Percentiles rank a stretch among this genome's conserved stretches.
These are phyloP conservation scores for Ormosia emarginata DNA, from an alignment of 306 rosid genomes.

Conservation along the genomic window DNA sequence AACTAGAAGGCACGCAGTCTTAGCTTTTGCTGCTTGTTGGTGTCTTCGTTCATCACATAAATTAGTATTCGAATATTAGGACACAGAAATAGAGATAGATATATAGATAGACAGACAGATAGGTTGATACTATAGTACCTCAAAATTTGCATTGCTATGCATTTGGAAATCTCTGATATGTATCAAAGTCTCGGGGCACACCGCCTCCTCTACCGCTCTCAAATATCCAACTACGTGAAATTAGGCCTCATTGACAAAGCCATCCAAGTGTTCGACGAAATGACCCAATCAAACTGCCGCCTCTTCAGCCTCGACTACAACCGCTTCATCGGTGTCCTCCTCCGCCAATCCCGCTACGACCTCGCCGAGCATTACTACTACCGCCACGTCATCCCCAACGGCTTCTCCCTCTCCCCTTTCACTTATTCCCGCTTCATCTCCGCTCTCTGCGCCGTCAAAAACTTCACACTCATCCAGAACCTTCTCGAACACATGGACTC, in stretches of 20 bases:
- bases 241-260: slow-evolving; percentile 75
- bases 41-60: not conserved
- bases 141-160: slow-evolving; percentile 34
- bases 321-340: slow-evolving; percentile 81
- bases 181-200: slow-evolving; percentile 64
- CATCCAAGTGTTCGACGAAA: slow-evolving; percentile 72
- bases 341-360: slow-evolving; percentile 64
- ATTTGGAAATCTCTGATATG: slow-evolving; percentile 63
- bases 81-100: not conserved
- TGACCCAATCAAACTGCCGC: slow-evolving; percentile 77
- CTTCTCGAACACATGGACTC: slow-evolving; percentile 61
- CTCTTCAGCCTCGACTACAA: slow-evolving; percentile 76
- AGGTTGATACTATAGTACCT: not conserved
- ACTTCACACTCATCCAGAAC: slow-evolving; percentile 50
- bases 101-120: not conserved
- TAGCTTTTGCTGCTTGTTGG: no score
- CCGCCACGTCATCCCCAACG: slow-evolving; percentile 60
- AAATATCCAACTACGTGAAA: slow-evolving; percentile 56
- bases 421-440: slow-evolving; percentile 92
- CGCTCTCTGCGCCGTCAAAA: slow-evolving; percentile 54
- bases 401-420: slow-evolving; percentile 77
- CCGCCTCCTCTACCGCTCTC: slow-evolving; percentile 77
- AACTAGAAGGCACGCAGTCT: not conserved
- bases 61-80: not conserved
- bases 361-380: slow-evolving; percentile 74